Conservation (phyloP, 148 eudicot genomes). For the Linanthus parryae region DNA sequence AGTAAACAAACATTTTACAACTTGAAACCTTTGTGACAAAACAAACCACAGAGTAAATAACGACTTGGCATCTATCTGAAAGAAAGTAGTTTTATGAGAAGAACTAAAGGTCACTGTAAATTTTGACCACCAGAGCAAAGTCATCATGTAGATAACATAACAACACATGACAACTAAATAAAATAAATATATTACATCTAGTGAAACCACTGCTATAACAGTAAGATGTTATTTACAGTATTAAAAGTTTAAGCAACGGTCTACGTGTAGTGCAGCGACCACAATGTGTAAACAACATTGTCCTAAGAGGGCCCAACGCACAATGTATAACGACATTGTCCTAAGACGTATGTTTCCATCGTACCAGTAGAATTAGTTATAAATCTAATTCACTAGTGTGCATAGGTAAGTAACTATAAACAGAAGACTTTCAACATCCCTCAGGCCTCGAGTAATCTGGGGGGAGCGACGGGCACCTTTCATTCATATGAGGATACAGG, state of each 20-base stretch:
- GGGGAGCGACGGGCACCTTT: conserved; percentile 82
- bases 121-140: background rate
- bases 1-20: background rate
- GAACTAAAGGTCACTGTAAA: background rate
- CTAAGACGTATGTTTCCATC: no score
- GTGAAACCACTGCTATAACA: background rate
- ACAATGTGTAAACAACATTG: background rate
- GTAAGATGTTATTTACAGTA: background rate
- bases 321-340: background rate
- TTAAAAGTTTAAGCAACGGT: conserved; percentile 1
- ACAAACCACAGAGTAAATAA: background rate
- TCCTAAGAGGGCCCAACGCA: background rate
- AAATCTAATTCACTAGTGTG: no score
- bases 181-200: background rate
- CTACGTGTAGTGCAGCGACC: conserved; percentile 8
- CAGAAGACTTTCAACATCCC: conserved; percentile 37
- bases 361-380: no score
- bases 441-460: conserved; percentile 59
- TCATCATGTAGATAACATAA: background rate
- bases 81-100: background rate
- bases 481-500: conserved; percentile 81
- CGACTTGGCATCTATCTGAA: background rate
- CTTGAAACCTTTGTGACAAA: background rate
- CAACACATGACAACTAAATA: background rate
- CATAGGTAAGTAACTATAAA: background rate